These are phyloP conservation scores for Bigelowiella natans DNA, from an alignment of 78 protist species.

Conservation along the genomic window DNA sequence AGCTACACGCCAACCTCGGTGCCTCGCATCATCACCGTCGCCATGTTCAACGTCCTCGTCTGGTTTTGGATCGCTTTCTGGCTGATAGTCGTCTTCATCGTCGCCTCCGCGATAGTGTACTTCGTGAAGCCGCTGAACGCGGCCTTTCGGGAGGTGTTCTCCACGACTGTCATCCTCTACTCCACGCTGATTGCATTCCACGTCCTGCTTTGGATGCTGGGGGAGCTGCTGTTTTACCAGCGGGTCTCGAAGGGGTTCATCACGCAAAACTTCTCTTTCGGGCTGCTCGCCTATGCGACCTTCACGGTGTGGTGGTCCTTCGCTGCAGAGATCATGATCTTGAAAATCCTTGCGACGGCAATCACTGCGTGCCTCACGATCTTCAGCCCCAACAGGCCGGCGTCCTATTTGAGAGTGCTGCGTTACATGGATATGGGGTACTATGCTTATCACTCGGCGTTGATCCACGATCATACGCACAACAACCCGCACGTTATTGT, in stretches of 20 bases:
- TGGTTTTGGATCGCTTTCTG: too few relatives aligned
- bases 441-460: neutral
- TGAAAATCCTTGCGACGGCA: neutral
- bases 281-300: neutral
- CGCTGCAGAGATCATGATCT: neutral
- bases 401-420: neutral
- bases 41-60: too few relatives aligned
- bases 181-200: neutral
- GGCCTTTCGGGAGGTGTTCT: neutral
- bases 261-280: neutral
- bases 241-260: neutral
- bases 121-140: too few relatives aligned
- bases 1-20: too few relatives aligned
- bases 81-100: too few relatives aligned
- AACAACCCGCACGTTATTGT: neutral
- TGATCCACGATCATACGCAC: neutral
- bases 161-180: neutral
- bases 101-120: too few relatives aligned
- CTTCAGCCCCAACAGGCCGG: neutral
- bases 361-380: neutral
- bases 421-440: neutral
- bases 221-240: too few relatives aligned
- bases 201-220: too few relatives aligned
- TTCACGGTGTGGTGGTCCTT: neutral
- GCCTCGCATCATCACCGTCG: too few relatives aligned